Conservation (phyloP, 2,329 filamentous ascomycete genomes). For the Diplocarpon rosae region DNA sequence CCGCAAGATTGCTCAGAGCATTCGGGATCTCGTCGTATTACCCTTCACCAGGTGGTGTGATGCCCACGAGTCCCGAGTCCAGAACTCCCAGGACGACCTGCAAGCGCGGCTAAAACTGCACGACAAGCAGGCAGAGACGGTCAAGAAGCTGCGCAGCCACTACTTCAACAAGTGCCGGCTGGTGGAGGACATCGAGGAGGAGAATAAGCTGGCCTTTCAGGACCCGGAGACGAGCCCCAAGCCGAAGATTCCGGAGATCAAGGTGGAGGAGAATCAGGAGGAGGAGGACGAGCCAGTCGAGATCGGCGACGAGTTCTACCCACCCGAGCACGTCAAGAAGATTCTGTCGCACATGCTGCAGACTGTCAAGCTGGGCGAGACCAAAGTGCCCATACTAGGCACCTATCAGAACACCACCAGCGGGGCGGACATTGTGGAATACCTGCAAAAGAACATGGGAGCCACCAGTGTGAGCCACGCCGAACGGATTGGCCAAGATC, state of each 20-base stretch:
- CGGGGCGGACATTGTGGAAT: constrained; percentile 90
- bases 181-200: constrained; percentile 93
- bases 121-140: constrained; percentile 78
- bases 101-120: constrained; percentile 85
- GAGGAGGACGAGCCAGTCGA: constrained; percentile 78
- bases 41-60: constrained; percentile 96
- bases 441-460: constrained; percentile 79
- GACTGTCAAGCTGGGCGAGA: constrained; percentile 76
- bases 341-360: constrained; percentile 78
- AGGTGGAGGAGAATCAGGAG: constrained; percentile 61
- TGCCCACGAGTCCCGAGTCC: constrained; percentile 79
- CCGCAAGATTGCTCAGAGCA: constrained; percentile 91
- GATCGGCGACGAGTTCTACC: constrained; percentile 80
- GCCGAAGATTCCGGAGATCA: constrained; percentile 68
- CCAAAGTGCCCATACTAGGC: constrained; percentile 90
- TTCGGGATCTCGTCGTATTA: constrained; percentile 87
- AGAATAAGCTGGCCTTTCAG: constrained; percentile 96
- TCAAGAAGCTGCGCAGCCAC: constrained; percentile 86
- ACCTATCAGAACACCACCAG: constrained; percentile 89
- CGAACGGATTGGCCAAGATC: constrained; percentile 88
- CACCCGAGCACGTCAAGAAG: constrained; percentile 80
- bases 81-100: constrained; percentile 90
- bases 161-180: constrained; percentile 99
- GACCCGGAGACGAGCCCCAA: constrained; percentile 65
- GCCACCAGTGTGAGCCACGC: constrained; percentile 80